Conservation (phyloP, 2,329 filamentous ascomycete species). For the Stemphylium vesicarium region DNA sequence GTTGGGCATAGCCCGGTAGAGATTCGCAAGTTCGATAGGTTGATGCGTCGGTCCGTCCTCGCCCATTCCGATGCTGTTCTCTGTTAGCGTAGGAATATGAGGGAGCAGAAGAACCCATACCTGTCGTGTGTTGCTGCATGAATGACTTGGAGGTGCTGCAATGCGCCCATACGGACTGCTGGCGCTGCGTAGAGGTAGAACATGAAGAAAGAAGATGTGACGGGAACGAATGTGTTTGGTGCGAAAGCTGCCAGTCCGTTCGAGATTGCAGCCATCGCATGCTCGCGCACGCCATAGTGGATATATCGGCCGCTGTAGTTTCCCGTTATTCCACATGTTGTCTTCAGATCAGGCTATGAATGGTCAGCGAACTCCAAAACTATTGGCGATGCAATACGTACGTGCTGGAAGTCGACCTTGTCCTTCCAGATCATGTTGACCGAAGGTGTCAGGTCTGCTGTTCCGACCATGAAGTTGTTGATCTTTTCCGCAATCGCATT, state of each 20-base stretch:
- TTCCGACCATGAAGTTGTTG: constrained; percentile 77
- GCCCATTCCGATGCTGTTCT: constrained; percentile 54
- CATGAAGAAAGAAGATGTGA: constrained; percentile 67
- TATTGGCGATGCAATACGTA: background rate
- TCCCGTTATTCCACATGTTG: constrained; percentile 59
- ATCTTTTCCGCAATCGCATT: constrained; percentile 10
- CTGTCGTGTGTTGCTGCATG: constrained; percentile 66
- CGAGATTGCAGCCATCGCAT: constrained; percentile 45
- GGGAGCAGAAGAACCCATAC: background rate
- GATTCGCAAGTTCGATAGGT: constrained; percentile 62
- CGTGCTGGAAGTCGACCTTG: constrained; percentile 53
- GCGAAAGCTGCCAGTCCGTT: constrained; percentile 63
- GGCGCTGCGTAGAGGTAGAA: constrained; percentile 67
- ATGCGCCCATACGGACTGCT: constrained; percentile 66
- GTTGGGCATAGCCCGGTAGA: constrained; percentile 69
- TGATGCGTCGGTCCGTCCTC: constrained; percentile 69
- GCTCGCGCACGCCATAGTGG: constrained; percentile 47
- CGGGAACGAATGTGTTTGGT: constrained; percentile 58
- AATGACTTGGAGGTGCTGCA: constrained; percentile 62
- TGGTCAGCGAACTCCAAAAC: background rate
- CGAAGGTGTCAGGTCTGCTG: constrained; percentile 61
- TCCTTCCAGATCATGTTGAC: constrained; percentile 57
- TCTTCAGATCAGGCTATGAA: constrained; percentile 35
- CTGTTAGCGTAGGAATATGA: background rate
- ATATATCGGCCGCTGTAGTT: constrained; percentile 62